Base-by-base conservation (phyloP, 345 rosid species). In the Moringa oleifera region DNA sequence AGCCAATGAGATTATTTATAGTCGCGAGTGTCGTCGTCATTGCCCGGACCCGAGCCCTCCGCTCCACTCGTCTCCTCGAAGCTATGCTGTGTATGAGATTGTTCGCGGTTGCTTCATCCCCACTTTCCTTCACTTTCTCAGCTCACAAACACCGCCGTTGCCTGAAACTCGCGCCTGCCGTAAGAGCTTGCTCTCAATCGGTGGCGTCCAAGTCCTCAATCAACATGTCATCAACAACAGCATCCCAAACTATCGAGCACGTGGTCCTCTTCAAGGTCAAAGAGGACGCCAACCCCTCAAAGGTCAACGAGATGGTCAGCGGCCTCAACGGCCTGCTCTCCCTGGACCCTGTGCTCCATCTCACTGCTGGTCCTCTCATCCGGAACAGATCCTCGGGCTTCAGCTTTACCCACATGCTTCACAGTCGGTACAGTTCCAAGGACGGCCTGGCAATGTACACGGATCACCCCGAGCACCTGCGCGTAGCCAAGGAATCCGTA, bases 221-320 rank as follows among this genome's bases (percentile, higher is more conserved):
- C 64, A 28, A 64, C 64, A 75, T 80, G 84, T 62, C 89, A 16
- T 20, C 74, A 10, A 33, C 76, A 11, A n/a, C 74, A 10, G 25
- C 76, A 11, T 10, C 57, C 15, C 23, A 53, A 5, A 70, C 71
- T 28, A 25, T 87, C 55, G 96, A 89, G 67, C 98, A 92, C 79
- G 51, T 89, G 61, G 96, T 87, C 64, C 91, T 92, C 70, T 84
- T 87, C 81, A 89, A 89, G 62, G 89, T 85, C 73, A 89, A 82
- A 53, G 72, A 73, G 21, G 65, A 66, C 59, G 72, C 80, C 20
- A 81, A 78, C 62, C 74, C 83, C 11, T 21, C 70, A 51, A 77
- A 77, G 47, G 69, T 83, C 71, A 51, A 64, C 19, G 21, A 83
- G 65, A 89, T 89, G 95, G 20, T 89, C 72, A 59, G 62, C 49